Evolutionary conservation across 805 yeast species (phyloP).

Genomic region (Brettanomyces anomalus): DNA sequence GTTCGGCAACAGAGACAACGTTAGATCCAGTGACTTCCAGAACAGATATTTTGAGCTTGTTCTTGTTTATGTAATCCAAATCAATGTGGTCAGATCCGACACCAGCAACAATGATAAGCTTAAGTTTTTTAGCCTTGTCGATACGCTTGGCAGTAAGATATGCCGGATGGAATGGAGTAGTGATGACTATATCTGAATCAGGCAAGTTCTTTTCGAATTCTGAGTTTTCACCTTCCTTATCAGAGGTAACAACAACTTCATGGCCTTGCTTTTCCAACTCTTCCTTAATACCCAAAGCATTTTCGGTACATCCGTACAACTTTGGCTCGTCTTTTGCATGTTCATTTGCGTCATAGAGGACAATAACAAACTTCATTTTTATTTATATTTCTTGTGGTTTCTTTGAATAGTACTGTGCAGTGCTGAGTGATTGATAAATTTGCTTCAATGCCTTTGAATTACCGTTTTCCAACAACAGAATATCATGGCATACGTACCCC

Average conservation of each 20-base stretch:
- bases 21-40: slow-evolving; percentile 79
- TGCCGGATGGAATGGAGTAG: slow-evolving; percentile 81
- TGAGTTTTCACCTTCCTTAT: slow-evolving; percentile 56
- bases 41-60: slow-evolving; percentile 43
- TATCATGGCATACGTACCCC: no score
- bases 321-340: slow-evolving; percentile 54
- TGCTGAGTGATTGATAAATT: no score
- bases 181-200: slow-evolving; percentile 69
- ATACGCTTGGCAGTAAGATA: slow-evolving; percentile 62
- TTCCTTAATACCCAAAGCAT: slow-evolving; percentile 61
- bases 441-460: no score
- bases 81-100: slow-evolving; percentile 81
- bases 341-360: slow-evolving; percentile 47
- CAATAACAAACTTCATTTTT: slow-evolving; percentile 41
- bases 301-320: slow-evolving; percentile 63
- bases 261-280: slow-evolving; percentile 64
- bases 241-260: slow-evolving; percentile 52
- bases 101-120: slow-evolving; percentile 69
- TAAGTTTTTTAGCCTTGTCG: slow-evolving; percentile 60
- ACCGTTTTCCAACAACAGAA: no score
- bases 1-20: slow-evolving; percentile 75
- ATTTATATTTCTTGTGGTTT: no score
- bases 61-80: slow-evolving; percentile 50
- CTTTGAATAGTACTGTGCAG: no score
- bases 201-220: slow-evolving; percentile 55